phyloP scores from a whole-genome alignment of 2,329 filamentous ascomycete species.

The Fusarium cyanostomum region DNA sequence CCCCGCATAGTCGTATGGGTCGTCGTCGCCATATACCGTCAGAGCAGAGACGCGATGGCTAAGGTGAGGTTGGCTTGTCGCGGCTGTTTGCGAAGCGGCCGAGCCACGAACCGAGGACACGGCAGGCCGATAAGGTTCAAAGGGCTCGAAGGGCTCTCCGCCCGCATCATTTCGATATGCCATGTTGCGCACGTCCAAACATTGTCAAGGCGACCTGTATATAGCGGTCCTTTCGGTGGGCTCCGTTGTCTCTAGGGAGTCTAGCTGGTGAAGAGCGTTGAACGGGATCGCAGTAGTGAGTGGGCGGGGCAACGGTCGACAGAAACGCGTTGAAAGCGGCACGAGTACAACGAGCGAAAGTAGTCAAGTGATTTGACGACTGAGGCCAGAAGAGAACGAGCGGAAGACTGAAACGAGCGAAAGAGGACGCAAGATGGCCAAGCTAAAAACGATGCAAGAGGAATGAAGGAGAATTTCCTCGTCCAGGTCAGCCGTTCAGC shows the following conservation, averaged over 20 bases:
- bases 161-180: constrained; percentile 44
- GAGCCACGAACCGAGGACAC: neutral
- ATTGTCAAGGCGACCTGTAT: constrained; percentile 30
- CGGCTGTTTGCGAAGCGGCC: constrained; percentile 10
- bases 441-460: neutral
- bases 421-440: neutral
- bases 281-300: constrained; percentile 4
- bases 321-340: neutral
- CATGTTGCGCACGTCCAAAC: constrained; percentile 40
- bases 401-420: constrained; percentile 8
- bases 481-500: constrained; percentile 21
- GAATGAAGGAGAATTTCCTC: constrained; percentile 20
- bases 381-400: constrained; percentile 10
- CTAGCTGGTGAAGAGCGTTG: neutral
- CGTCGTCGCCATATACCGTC: constrained; percentile 46
- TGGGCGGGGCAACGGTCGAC: constrained; percentile 23
- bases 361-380: neutral
- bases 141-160: constrained; percentile 41
- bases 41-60: constrained; percentile 48
- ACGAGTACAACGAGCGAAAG: neutral
- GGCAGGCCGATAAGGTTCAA: constrained; percentile 29
- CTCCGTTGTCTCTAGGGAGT: neutral
- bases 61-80: constrained; percentile 34
- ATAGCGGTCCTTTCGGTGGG: neutral
- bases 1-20: constrained; percentile 40